These are phyloP conservation scores for Thelephora ganbajun DNA, from an alignment of 768 basidiomycete genomes.

Conservation along the genomic window DNA sequence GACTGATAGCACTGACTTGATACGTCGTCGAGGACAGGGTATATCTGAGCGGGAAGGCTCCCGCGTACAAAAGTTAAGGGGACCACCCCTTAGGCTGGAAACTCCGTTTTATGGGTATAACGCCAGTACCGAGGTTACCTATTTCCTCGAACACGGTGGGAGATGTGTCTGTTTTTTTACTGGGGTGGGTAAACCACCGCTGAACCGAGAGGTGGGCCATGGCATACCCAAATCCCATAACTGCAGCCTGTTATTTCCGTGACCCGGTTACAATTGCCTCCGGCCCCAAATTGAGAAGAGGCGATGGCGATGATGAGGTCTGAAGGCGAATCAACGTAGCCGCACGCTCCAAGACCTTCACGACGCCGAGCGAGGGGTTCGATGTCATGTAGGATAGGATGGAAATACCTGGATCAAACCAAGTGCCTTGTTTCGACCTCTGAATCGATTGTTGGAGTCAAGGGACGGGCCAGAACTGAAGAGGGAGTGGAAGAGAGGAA, in stretches of 20 bases:
- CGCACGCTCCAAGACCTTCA: constrained; percentile 59
- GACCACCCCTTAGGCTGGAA: constrained; percentile 29
- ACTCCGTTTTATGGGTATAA: constrained; percentile 43
- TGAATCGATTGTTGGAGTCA: too few species aligned
- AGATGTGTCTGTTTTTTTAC: constrained; percentile 42
- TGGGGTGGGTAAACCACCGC: too few species aligned
- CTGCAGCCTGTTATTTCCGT: constrained; percentile 10
- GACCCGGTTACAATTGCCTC: constrained; percentile 49
- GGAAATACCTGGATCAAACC: constrained; percentile 47
- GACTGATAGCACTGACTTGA: too few species aligned
- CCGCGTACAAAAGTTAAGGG: too few species aligned
- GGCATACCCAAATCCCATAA: too few species aligned
- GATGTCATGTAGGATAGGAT: too few species aligned
- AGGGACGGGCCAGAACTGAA: too few species aligned
- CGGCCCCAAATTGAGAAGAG: constrained; percentile 34
- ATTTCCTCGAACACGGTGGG: constrained; percentile 43
- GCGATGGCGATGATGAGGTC: constrained; percentile 54
- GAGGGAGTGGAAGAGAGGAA: too few species aligned
- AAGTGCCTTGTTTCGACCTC: constrained; percentile 65
- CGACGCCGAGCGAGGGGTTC: too few species aligned
- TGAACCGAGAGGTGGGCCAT: too few species aligned
- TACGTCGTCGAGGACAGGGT: too few species aligned
- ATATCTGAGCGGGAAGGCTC: too few species aligned
- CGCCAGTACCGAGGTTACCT: constrained; percentile 31
- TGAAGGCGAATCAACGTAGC: constrained; percentile 28